Percentiles rank a stretch among this genome's conserved stretches.
Evolutionary conservation across 805 yeast species (phyloP).

Genomic region (Ogataea philodendri): DNA sequence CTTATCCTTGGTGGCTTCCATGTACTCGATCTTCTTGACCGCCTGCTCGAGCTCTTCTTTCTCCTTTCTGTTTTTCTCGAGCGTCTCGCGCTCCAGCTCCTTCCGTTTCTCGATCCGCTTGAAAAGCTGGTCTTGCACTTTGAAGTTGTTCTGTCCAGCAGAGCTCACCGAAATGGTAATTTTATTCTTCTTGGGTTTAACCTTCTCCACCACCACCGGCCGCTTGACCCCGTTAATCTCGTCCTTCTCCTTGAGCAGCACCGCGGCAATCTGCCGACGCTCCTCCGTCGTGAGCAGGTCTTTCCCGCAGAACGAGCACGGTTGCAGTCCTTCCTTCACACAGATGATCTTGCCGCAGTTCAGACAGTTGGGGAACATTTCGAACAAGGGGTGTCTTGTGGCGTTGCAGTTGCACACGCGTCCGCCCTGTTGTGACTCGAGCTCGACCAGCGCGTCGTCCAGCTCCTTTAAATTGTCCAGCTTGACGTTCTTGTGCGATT

Average conservation of each 20-base stretch:
- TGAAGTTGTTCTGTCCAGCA: conserved; percentile 63
- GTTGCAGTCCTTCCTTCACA: conserved; percentile 83
- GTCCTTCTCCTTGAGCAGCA: conserved; percentile 53
- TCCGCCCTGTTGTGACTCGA: conserved; percentile 36
- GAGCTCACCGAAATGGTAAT: conserved; percentile 54
- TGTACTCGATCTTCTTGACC: conserved; percentile 42
- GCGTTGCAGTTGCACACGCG: conserved; percentile 78
- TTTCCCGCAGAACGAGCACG: conserved; percentile 79
- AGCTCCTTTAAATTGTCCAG: conserved; percentile 52
- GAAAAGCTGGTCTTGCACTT: conserved; percentile 64
- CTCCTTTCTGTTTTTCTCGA: conserved; percentile 39
- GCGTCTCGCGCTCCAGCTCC: conserved; percentile 33
- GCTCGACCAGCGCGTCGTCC: conserved; percentile 44
- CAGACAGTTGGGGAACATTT: conserved; percentile 88
- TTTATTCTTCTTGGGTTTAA: conserved; percentile 41
- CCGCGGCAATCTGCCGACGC: conserved; percentile 49
- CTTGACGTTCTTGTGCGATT: conserved; percentile 21
- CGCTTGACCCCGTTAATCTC: conserved; percentile 35
- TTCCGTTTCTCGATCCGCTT: conserved; percentile 53
- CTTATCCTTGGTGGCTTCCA: conserved; percentile 38
- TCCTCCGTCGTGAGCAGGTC: conserved; percentile 66
- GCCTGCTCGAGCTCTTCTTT: conserved; percentile 40
- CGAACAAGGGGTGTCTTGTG: conserved; percentile 81
- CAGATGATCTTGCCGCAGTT: conserved; percentile 95
- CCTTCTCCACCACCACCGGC: conserved; percentile 15